Evolutionary conservation across 495 filamentous ascomycete genomes (phyloP), one percentile per base, ranked within the genome.

Genomic region (Lophiostoma macrostomum): DNA sequence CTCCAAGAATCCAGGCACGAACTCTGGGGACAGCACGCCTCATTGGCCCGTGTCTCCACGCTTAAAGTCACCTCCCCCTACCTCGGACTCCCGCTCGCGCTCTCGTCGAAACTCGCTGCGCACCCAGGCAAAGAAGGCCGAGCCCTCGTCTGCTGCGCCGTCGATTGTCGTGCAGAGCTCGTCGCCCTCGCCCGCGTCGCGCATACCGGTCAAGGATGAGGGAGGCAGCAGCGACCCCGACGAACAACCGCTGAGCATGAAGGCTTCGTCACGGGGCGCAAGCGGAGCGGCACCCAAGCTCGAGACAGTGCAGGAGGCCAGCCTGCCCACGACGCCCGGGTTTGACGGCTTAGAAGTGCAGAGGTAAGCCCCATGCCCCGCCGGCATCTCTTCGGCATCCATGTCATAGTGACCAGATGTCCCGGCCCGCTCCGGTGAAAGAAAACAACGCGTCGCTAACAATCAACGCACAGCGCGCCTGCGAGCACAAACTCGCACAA

Each of bases 231-330:
- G 47, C 29, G 80, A 81, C 43, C 63, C 67, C 55, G 80, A 87
- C 56, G 84, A 84, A 27, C 63, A 63, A 38, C 55, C 74, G 12
- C 67, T 71, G 36, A 69, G 78, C 14, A 82, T 81, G 40, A 81
- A 83, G 70, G 73, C 75, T 63, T 84, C 82, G 30, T 81, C 83
- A 41, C 82, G 90, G 64, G 83, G 80, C 20, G 73, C 73, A 37
- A 85, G 81, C 62, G 84, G 82, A 44, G 79, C 76, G 54, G 77
- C 78, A 18, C 82, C 87, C 14, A 81, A 80, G 34, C 73, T 98
- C 44, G 93, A 95, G 69, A 98, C 93, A 0, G 93, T 98, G 24
- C 85, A 95, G 66, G 93, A 98, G 73, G 82, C 83, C 39, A 95
- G 88, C 69, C 78, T 88, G 56, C 85, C 90, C 23, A 80, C 82